Evolutionary conservation across 2,329 filamentous ascomycete genomes (phyloP).

Genomic region (Penicillium olsonii): DNA sequence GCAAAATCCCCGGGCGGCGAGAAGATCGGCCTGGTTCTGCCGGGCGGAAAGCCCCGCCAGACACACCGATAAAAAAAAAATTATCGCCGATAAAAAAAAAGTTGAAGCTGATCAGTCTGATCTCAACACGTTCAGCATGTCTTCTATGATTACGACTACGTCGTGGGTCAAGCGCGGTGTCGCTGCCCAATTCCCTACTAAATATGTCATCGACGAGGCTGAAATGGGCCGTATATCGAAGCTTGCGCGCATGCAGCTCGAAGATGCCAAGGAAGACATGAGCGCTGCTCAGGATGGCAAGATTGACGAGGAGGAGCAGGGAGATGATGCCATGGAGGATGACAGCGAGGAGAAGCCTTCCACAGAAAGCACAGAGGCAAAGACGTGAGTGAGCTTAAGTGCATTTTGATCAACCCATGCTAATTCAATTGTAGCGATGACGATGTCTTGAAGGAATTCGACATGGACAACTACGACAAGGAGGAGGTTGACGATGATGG

Average conservation of each 20-base stretch:
- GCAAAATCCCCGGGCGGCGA: conserved; percentile 29
- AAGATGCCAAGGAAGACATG: conserved; percentile 87
- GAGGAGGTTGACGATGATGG: conserved; percentile 67
- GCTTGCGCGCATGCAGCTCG: conserved; percentile 75
- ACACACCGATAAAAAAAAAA: conserved; percentile 28
- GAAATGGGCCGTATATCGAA: conserved; percentile 75
- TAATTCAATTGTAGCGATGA: conserved; percentile 55
- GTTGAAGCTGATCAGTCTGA: conserved; percentile 17
- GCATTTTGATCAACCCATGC: not conserved
- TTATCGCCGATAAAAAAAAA: conserved; percentile 33
- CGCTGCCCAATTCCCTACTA: conserved; percentile 72
- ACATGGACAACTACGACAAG: conserved; percentile 94
- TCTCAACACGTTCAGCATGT: conserved; percentile 38
- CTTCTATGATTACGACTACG: conserved; percentile 72
- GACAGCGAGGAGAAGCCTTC: conserved; percentile 26
- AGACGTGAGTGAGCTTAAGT: conserved; percentile 19
- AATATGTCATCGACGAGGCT: conserved; percentile 73
- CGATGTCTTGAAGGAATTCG: conserved; percentile 92
- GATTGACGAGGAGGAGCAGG: conserved; percentile 45
- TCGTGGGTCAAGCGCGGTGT: conserved; percentile 77
- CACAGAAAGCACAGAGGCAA: conserved; percentile 20
- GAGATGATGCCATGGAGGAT: conserved; percentile 25
- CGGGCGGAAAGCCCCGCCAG: conserved; percentile 30
- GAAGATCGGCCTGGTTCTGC: conserved; percentile 30
- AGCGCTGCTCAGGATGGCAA: conserved; percentile 64